phyloP scores from a whole-genome alignment of 2,329 filamentous ascomycete species.

The Allantophomopsis cytisporea region DNA sequence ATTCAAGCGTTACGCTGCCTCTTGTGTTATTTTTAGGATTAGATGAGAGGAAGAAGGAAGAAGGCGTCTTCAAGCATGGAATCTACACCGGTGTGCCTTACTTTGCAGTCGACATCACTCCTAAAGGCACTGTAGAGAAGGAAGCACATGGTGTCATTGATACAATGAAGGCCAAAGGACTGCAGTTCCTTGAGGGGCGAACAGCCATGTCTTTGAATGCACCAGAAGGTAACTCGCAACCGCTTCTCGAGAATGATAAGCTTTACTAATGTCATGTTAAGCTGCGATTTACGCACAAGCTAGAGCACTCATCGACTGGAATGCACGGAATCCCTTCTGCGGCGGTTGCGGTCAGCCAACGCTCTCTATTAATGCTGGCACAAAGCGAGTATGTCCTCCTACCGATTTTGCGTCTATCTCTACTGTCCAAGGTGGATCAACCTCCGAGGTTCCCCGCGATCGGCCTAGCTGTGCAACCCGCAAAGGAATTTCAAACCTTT shows the following conservation, averaged over 20 bases:
- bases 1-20: constrained; percentile 54
- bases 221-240: constrained; percentile 27
- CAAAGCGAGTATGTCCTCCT: constrained; percentile 67
- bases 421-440: constrained; percentile 23
- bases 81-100: constrained; percentile 69
- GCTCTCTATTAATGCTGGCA: constrained; percentile 64
- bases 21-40: constrained; percentile 77
- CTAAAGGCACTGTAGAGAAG: constrained; percentile 47
- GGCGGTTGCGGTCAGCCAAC: constrained; percentile 77
- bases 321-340: constrained; percentile 83
- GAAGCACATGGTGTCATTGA: constrained; percentile 47
- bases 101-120: constrained; percentile 84
- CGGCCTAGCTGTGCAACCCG: constrained; percentile 69
- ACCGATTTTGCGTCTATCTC: constrained; percentile 38
- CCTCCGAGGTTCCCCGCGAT: constrained; percentile 25
- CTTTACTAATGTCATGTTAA: too few relatives aligned
- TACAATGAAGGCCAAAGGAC: constrained; percentile 42
- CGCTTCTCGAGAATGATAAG: neutral
- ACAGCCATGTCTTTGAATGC: constrained; percentile 33
- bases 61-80: constrained; percentile 34
- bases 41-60: constrained; percentile 42
- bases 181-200: constrained; percentile 54
- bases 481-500: constrained; percentile 76
- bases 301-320: constrained; percentile 86
- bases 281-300: constrained; percentile 87